Evolutionary conservation across 2,329 filamentous ascomycete species (phyloP), one percentile per base, ranked within the genome.

Genomic region (Sphaceloma murrayae): DNA sequence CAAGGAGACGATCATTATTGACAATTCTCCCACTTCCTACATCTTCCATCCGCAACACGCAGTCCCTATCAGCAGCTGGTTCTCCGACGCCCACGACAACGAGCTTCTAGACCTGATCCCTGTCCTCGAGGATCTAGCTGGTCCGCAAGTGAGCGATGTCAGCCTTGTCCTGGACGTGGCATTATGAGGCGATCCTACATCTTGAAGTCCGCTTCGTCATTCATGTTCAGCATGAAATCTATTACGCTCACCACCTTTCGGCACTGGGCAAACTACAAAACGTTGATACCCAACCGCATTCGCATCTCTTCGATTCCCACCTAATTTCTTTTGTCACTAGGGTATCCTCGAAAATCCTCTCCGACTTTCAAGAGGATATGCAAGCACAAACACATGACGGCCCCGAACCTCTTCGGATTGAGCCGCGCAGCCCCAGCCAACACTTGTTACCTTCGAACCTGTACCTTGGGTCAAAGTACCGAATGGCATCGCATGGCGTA

Each of bases 41-140:
- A 96, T 98, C 58, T 98, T 98, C 75, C 91, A 98, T 62, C 91
- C 91, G 17, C 89, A 98, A 69, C 91, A 98, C 63, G 91, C 91
- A 49, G 89, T 98, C 39, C 91, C 91, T 18, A 98, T 98, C 68
- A 95, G 88, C 75, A 96, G 89, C 73, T 98, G 91, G 91, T 98
- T 98, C 69, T 95, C 88, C 53, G 91, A 98, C 67, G 91, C 91
- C 50, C 91, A 98, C 66, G 91, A 98, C 69, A 98, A 98, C 67
- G 91, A 98, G 73, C 75, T 98, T 50, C 74, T 98, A 58, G 91
- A 98, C 63, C 72, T 98, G 56, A 96, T 98, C 63, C 91, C 91
- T 43, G 91, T 98, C 56, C 85, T 98, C 53, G 91, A 98, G 73
- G 91, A 98, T 66, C 74, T 98, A 60, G 89, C 91, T 50, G 82